Evolutionary conservation across 2,329 filamentous ascomycete species (phyloP).

Genomic region (Fusarium incarnatum): DNA sequence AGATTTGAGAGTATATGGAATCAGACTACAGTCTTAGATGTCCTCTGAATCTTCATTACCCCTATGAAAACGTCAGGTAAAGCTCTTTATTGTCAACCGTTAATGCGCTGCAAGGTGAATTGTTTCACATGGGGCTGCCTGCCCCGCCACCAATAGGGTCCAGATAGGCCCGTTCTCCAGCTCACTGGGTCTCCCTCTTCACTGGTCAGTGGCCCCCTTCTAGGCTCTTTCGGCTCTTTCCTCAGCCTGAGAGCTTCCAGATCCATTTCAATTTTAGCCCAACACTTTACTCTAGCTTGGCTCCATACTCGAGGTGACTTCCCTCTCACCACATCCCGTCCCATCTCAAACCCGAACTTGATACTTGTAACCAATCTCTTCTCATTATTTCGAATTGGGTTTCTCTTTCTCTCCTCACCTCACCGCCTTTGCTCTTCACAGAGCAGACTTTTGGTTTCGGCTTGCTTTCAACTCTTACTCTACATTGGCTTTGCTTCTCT

Average conservation of each 20-base stretch:
- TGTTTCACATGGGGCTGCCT: constrained; percentile 30
- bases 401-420: constrained; percentile 9
- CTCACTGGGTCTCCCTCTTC: constrained; percentile 19
- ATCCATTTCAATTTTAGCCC: constrained; percentile 44
- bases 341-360: constrained; percentile 24
- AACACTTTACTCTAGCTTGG: constrained; percentile 26
- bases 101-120: constrained; percentile 28
- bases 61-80: not conserved
- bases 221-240: constrained; percentile 29
- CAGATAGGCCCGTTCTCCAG: constrained; percentile 14
- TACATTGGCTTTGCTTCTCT: constrained; percentile 11
- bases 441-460: not conserved
- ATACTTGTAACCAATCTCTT: constrained; percentile 30
- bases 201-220: not conserved
- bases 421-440: constrained; percentile 19
- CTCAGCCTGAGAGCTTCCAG: constrained; percentile 40
- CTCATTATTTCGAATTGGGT: not conserved
- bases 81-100: constrained; percentile 5
- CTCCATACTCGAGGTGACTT: constrained; percentile 8
- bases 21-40: not conserved
- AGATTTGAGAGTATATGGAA: not conserved
- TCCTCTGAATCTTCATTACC: not conserved
- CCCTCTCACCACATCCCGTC: constrained; percentile 26
- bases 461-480: not conserved
- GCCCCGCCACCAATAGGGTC: constrained; percentile 30